These are phyloP conservation scores for Hypomyces rosellus DNA, from an alignment of 2,329 filamentous ascomycete species.

Conservation along the genomic window DNA sequence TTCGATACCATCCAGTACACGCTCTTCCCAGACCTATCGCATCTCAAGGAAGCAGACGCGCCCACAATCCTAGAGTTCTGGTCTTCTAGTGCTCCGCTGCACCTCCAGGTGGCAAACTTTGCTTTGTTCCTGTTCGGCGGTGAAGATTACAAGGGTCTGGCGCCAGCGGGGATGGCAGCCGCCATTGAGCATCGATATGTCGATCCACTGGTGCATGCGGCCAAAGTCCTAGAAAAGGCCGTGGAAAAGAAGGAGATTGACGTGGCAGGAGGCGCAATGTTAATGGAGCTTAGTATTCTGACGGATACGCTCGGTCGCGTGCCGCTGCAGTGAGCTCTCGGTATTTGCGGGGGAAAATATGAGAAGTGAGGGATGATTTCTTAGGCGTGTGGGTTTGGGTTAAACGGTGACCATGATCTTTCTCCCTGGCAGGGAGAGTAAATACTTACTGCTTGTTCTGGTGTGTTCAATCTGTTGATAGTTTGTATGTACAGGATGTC, in stretches of 20 bases:
- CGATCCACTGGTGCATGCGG: slow-evolving; percentile 43
- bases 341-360: neutral
- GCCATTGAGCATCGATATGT: slow-evolving; percentile 55
- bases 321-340: slow-evolving; percentile 28
- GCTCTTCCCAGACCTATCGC: slow-evolving; percentile 52
- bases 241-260: slow-evolving; percentile 25
- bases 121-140: slow-evolving; percentile 49
- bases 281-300: slow-evolving; percentile 37
- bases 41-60: slow-evolving; percentile 36
- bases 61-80: slow-evolving; percentile 46
- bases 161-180: slow-evolving; percentile 50
- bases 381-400: neutral
- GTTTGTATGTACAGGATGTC: neutral
- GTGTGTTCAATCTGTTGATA: neutral
- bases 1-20: slow-evolving; percentile 56
- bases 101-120: slow-evolving; percentile 57
- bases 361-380: neutral
- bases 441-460: neutral
- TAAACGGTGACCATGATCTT: neutral
- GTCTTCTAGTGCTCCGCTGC: slow-evolving; percentile 45
- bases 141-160: slow-evolving; percentile 37
- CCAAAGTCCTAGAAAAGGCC: slow-evolving; percentile 29
- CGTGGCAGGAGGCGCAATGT: slow-evolving; percentile 25
- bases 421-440: neutral
- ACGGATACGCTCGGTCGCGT: slow-evolving; percentile 36